Base-by-base conservation (phyloP, 1,284 basidiomycete genomes). In the Microbotryum violaceum region DNA sequence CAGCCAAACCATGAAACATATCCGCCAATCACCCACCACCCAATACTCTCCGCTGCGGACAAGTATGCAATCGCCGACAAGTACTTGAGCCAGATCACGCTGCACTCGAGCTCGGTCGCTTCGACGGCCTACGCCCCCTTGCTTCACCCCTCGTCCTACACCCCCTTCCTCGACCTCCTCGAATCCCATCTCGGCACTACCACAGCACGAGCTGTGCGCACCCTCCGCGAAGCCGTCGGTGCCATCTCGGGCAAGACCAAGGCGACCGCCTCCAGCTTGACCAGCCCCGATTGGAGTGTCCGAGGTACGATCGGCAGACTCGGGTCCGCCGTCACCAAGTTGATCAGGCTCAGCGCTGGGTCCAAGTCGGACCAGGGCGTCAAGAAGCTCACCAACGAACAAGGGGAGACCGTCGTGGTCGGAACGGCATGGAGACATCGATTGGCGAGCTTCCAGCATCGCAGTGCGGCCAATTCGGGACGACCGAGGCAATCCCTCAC, bases 111-210 rank as follows among this genome's bases (percentile, higher is more conserved):
- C 37, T 16, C 37, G 37, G 37, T 16, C 37, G 37, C 37, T 42
- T 42, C 12, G 4, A 42, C 37, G 37, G 14, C 37, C 14, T 42
- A 42, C 37, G 37, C 37, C 12, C 37, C 37, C 37, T 42, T 42
- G 37, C 37, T 42, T 12, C 37, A 6, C 46, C 63, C 5, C 46
- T 57, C 31, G 61, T 61, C 54, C 56, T 60, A 9, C 54, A 48
- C 4, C 29, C 42, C 51, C 58, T 48, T 52, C 54, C 21, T 56
- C 62, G 14, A 53, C 48, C 61, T 63, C 6, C 56, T 68, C 54
- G 57, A 62, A 23, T 9, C 27, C 8, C 49, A 45, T 3, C 52
- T 62, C 31, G 54, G 57, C 2, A 21, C 31, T 21, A 37, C n/a
- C 29, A 42, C 27, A 12, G 54, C 3, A 8, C 23, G 5, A 37